Evolutionary conservation across 1,284 basidiomycete species (phyloP), one percentile per base, ranked within the genome.

Genomic region (Ceratobasidium sp.): DNA sequence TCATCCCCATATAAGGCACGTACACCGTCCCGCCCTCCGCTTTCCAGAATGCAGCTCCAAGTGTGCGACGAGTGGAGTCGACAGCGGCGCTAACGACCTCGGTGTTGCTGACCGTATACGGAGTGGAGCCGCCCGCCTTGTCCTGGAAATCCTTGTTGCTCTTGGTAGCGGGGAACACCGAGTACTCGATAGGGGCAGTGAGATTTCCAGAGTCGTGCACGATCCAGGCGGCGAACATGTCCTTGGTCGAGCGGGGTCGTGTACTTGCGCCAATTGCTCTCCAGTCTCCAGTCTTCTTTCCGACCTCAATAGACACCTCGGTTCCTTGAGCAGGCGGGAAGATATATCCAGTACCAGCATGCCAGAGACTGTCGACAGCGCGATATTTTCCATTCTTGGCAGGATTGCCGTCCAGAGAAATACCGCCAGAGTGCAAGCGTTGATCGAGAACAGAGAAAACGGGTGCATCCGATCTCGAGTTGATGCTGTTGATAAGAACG

Each of bases 361-460:
- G 90, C 89, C 89, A 92, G 18, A 91, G 83, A 10, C 87, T 84
- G 23, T 82, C 78, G 4, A 83, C 85, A 16, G 79, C 77, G n/a
- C 85, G 82, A 80, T 84, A 86, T 10, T 68, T 70, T n/a, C 82
- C 46, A 33, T 81, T 77, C 16, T 81, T 20, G 5, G 82, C 80
- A 35, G 82, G 78, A 8, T 79, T 54, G 8, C 87, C 87, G 80
- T 91, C 84, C n/a, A 91, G 82, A 60, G 86, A 83, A 23, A 90
- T 84, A 8, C 81, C 73, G 2, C 88, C 88, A 35, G 81, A 82
- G 48, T 84, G 87, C 18, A 85, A 86, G 74, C 88, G 87, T 82
- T 93, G 90, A 82, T 93, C 92, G 59, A 93, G 87, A 23, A 93
- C 89, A 46, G 89, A 89, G 83, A 89, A 88, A 64, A 93, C 86